A percentile compares a stretch with the other conserved stretches of the same genome.
These are phyloP conservation scores for Aphanomyces stellatus DNA, from an alignment of 352 stramenopile species.

Conservation along the genomic window DNA sequence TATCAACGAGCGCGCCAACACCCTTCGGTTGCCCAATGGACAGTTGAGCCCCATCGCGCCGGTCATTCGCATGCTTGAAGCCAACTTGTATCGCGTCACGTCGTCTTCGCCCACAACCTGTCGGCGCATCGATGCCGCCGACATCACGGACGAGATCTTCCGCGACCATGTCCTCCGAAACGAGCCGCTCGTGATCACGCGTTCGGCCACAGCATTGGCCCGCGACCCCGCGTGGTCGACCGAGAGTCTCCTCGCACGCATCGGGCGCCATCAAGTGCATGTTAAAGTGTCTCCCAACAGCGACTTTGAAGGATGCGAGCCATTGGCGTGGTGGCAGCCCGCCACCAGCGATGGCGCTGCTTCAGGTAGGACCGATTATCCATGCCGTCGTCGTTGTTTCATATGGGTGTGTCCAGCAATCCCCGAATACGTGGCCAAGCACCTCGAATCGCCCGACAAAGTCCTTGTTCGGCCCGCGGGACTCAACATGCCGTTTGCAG, in stretches of 20 bases:
- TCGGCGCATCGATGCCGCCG: not conserved
- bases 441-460: conserved; percentile 18
- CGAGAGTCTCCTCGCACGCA: conserved; percentile 9
- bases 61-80: not conserved
- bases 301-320: conserved; percentile 21
- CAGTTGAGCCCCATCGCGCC: not conserved
- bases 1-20: conserved; percentile 10
- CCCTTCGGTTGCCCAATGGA: not conserved
- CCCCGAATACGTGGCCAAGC: conserved; percentile 1
- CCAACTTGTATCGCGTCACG: not conserved
- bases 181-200: conserved; percentile 15
- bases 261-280: conserved; percentile 17
- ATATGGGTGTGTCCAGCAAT: conserved; percentile 4
- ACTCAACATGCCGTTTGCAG: conserved; percentile 15
- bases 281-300: conserved; percentile 17
- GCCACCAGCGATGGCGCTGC: not conserved
- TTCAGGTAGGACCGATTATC: not conserved
- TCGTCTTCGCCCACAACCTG: not conserved
- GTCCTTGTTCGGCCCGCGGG: conserved; percentile 18
- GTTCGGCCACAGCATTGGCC: not conserved
- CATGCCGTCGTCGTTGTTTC: not conserved
- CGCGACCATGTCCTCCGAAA: conserved; percentile 10
- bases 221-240: conserved; percentile 8
- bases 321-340: conserved; percentile 15
- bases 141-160: conserved; percentile 7